A percentile compares a stretch with the other conserved stretches of the same genome.
These are phyloP conservation scores for Phytopythium aichiense DNA, from an alignment of 352 stramenopile species.

Conservation along the genomic window DNA sequence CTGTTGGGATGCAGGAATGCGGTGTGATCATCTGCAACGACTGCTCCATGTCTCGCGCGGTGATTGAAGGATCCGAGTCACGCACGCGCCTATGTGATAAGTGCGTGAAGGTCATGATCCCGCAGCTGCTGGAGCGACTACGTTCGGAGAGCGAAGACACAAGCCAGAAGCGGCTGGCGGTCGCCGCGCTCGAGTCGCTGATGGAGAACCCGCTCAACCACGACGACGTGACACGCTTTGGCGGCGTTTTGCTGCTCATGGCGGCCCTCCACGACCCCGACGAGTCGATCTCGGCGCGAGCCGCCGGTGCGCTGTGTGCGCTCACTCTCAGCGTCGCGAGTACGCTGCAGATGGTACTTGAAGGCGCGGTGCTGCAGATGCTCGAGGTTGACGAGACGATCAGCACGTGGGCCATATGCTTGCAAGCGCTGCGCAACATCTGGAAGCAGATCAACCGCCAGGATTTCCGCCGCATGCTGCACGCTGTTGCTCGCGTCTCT, in stretches of 20 bases:
- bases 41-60: slow-evolving; percentile 81
- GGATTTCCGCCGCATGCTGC: slow-evolving; percentile 84
- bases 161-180: slow-evolving; percentile 61
- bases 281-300: slow-evolving; percentile 61
- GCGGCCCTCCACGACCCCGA: slow-evolving; percentile 65
- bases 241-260: slow-evolving; percentile 68
- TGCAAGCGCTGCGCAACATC: slow-evolving; percentile 81
- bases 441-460: slow-evolving; percentile 87
- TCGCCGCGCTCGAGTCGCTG: slow-evolving; percentile 75
- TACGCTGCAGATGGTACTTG: slow-evolving; percentile 83
- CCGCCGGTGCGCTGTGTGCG: slow-evolving; percentile 69
- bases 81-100: slow-evolving; percentile 81
- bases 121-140: slow-evolving; percentile 59
- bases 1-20: slow-evolving; percentile 50
- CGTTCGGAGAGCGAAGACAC: slow-evolving; percentile 37
- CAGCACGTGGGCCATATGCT: slow-evolving; percentile 72
- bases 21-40: slow-evolving; percentile 85
- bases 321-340: slow-evolving; percentile 76
- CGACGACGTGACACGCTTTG: slow-evolving; percentile 75
- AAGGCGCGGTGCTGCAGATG: slow-evolving; percentile 87
- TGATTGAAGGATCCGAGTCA: slow-evolving; percentile 74
- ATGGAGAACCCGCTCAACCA: slow-evolving; percentile 85
- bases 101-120: slow-evolving; percentile 80
- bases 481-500: slow-evolving; percentile 76
- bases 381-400: slow-evolving; percentile 79